A percentile compares a stretch with the other conserved stretches of the same genome.
Conservation (phyloP, 805 yeast genomes). For the Candida schatavii region DNA sequence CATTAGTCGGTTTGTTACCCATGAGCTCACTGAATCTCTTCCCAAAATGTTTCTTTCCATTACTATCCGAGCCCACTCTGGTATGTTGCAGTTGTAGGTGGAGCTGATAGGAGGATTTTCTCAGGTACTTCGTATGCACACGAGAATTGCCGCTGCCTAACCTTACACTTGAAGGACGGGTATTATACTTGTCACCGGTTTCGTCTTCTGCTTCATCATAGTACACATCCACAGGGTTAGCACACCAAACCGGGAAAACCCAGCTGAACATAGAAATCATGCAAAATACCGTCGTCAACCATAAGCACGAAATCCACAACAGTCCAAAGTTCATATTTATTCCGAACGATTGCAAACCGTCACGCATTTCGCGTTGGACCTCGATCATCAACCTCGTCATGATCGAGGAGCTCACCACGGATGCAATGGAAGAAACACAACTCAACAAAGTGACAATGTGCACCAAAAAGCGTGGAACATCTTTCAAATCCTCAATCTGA, state of each 20-base stretch:
- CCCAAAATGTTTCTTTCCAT: not conserved
- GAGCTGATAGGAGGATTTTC: not conserved
- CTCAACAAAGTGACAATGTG: slow-evolving; percentile 38
- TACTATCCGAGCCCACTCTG: not conserved
- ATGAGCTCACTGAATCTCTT: not conserved
- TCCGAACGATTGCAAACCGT: slow-evolving; percentile 46
- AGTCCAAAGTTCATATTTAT: slow-evolving; percentile 41
- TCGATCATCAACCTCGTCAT: slow-evolving; percentile 24
- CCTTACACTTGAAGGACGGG: not conserved
- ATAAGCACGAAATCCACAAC: slow-evolving; percentile 39
- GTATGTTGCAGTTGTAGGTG: too few species aligned
- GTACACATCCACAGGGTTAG: slow-evolving; percentile 37
- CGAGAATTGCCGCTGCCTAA: not conserved
- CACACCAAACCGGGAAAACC: slow-evolving; percentile 49
- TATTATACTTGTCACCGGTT: not conserved
- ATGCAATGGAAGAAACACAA: slow-evolving; percentile 28
- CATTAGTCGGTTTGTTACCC: slow-evolving; percentile 1
- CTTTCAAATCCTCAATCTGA: slow-evolving; percentile 26
- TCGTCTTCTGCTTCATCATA: slow-evolving; percentile 17
- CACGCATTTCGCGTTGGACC: slow-evolving; percentile 23
- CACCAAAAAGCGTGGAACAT: slow-evolving; percentile 27
- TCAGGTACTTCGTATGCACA: not conserved
- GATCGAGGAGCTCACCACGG: slow-evolving; percentile 26
- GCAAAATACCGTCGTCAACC: slow-evolving; percentile 30
- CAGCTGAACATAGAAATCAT: slow-evolving; percentile 29